Base-by-base conservation (phyloP, 148 eudicot species). In the Diospyros kaki region DNA sequence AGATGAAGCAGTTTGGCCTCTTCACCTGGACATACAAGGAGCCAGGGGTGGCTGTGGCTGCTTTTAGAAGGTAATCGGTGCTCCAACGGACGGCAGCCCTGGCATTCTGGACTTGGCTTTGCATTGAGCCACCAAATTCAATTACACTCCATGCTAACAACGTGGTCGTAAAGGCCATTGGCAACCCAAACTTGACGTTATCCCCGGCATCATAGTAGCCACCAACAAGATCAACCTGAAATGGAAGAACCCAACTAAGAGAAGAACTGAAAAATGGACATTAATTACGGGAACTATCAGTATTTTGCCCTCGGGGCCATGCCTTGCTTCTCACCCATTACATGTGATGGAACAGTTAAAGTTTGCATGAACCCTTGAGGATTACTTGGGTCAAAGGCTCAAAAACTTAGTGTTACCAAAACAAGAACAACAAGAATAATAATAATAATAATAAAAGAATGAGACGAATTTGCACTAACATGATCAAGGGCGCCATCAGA, bases 141-240 rank as follows among this genome's bases (percentile, higher is more conserved):
- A 92, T 79, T 0, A 90, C 83, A 62, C 98, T 90, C 98, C 98
- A 94, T 4, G 93, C 85, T 18, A 94, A 68, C 82, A 94, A 69
- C 3, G 98, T 94, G 5, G 87, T 89, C 2, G 92, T 91, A 65
- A 90, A 94, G 39, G 97, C 98, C 97, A 94, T 91, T 17, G 98
- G 98, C 80, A 94, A 78, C 8, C 97, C 97, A 71, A 94, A 94
- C 81, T 94, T 94, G 6, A 94, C 90, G 66, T 94, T 91, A 66
- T 94, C 98, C 14, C 98, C 98, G 42, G 98, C 95, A 75, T 92
- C 98, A 58, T 94, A 92, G 73, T 94, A 94, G 4, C 98, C 98
- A 68, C 98, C 98, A 2, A 85, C 93, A 43, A 93, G 83, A 81
- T 94, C 77, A 66, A 90, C 97, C 98, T 93, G 81, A 58, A 66